Base-by-base conservation (phyloP, 441 rosid species). In the Sinapis alba region DNA sequence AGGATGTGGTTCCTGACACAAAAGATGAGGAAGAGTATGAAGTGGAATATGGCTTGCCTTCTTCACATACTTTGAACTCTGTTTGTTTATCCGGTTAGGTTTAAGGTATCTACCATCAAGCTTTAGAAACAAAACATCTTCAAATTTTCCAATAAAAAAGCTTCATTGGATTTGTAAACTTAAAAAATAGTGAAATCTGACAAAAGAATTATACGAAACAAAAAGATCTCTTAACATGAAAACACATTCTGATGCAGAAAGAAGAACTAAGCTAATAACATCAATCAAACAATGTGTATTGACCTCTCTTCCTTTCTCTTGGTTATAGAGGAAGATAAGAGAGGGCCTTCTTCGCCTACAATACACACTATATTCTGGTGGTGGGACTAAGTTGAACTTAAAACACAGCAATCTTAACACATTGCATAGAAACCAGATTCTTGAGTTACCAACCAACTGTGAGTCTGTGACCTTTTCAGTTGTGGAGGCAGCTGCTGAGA, bases 281-380 rank as follows among this genome's bases (percentile, higher is more conserved):
- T 63, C 53, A 70, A 57, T 65, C 50, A 76, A 69, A 69, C 66
- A 76, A 76, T 69, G 71, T 71, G 45, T 60, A 70, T 20, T 38
- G 67, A 62, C 67, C 51, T 62, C 66, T 36, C 18, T 64, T 62
- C 51, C n/a, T 24, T 45, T 1, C 24, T 32, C 62, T 68, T 62
- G 64, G 70, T 62, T 69, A 77, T 58, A 58, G 80, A 71, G 57
- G 76, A 77, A 65, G 75, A 70, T 62, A 64, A 43, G 67, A 59
- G 32, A 28, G n/a, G 75, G n/a, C 41, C 68, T 65, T 71, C 76
- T 71, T 77, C 73, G 73, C 68, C 77, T 71, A 78, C 62, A 38
- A 78, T 66, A 72, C 77, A 77, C 69, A 61, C 75, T 70, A 76
- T 66, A 66, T 66, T 72, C 77, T 59, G 51, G 64, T 66, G 80